Evolutionary conservation across 2,329 filamentous ascomycete genomes (phyloP).

Genomic region (Laburnicola sp.): DNA sequence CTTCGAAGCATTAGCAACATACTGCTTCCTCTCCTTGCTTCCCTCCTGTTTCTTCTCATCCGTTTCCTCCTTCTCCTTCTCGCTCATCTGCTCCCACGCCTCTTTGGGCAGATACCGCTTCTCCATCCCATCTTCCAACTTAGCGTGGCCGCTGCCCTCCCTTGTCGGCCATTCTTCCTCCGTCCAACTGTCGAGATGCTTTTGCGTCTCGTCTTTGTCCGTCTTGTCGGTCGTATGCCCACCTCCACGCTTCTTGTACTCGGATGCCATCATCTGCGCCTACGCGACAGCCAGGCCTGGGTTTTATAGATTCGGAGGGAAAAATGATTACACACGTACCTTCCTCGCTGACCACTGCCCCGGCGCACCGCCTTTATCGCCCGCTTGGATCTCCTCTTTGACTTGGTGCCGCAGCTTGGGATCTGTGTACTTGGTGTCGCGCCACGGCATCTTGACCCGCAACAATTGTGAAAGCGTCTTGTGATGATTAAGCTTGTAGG

Average conservation of each 20-base stretch:
- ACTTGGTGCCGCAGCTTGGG: conserved; percentile 52
- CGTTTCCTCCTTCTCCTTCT: conserved; percentile 51
- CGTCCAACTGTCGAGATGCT: conserved; percentile 51
- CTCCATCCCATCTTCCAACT: conserved; percentile 49
- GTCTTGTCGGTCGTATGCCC: conserved; percentile 52
- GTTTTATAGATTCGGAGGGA: neutral
- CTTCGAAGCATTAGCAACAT: conserved; percentile 49
- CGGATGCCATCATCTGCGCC: conserved; percentile 52
- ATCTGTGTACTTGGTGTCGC: conserved; percentile 52
- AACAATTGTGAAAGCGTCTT: neutral
- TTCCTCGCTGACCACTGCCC: conserved; percentile 56
- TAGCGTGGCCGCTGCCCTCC: conserved; percentile 51
- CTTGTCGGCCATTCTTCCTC: conserved; percentile 57
- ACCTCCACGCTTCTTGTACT: conserved; percentile 55
- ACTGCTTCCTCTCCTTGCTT: conserved; percentile 51
- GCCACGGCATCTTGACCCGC: conserved; percentile 45
- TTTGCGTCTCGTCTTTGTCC: conserved; percentile 49
- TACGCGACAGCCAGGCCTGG: conserved; percentile 15
- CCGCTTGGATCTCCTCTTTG: conserved; percentile 51
- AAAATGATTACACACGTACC: conserved; percentile 25
- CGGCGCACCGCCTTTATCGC: conserved; percentile 53
- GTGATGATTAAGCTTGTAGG: neutral
- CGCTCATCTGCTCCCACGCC: conserved; percentile 54
- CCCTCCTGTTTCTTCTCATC: conserved; percentile 51
- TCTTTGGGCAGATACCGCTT: conserved; percentile 53